Evolutionary conservation across 1,284 basidiomycete species (phyloP).

Genomic region (Cutaneotrichosporon sp.): DNA sequence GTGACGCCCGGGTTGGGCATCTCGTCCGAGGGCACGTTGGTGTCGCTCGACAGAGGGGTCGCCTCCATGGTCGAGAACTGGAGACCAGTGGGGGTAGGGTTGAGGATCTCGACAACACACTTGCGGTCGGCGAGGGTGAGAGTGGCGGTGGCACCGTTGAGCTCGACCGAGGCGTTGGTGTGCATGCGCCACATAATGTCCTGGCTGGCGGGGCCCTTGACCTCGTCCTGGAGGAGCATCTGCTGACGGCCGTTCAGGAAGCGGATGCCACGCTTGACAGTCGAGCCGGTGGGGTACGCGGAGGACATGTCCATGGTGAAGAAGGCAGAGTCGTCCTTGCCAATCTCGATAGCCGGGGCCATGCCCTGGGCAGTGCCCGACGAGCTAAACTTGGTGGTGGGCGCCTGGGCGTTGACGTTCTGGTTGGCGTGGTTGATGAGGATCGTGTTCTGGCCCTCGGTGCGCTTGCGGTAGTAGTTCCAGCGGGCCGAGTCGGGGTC

Average conservation of each 20-base stretch:
- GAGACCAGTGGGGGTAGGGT: constrained; percentile 49
- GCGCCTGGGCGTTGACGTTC: constrained; percentile 58
- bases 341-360: constrained; percentile 57
- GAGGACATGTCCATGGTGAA: constrained; percentile 73
- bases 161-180: constrained; percentile 59
- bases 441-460: constrained; percentile 95
- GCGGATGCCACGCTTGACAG: constrained; percentile 75
- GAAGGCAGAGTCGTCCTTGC: constrained; percentile 70
- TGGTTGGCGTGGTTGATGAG: constrained; percentile 75
- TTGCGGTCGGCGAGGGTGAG: constrained; percentile 61
- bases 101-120: constrained; percentile 53
- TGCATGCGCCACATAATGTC: constrained; percentile 87
- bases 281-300: constrained; percentile 60
- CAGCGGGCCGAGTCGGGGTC: constrained; percentile 66
- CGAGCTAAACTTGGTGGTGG: constrained; percentile 56
- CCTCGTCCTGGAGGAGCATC: constrained; percentile 86
- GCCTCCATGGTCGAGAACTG: constrained; percentile 35
- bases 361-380: constrained; percentile 70
- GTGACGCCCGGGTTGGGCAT: constrained; percentile 72
- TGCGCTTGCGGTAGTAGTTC: constrained; percentile 92
- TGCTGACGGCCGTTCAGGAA: constrained; percentile 80
- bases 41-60: constrained; percentile 48
- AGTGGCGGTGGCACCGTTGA: constrained; percentile 48
- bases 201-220: constrained; percentile 53
- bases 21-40: constrained; percentile 51